These are phyloP conservation scores for Abrus precatorius DNA, from an alignment of 306 rosid species.

Conservation along the genomic window DNA sequence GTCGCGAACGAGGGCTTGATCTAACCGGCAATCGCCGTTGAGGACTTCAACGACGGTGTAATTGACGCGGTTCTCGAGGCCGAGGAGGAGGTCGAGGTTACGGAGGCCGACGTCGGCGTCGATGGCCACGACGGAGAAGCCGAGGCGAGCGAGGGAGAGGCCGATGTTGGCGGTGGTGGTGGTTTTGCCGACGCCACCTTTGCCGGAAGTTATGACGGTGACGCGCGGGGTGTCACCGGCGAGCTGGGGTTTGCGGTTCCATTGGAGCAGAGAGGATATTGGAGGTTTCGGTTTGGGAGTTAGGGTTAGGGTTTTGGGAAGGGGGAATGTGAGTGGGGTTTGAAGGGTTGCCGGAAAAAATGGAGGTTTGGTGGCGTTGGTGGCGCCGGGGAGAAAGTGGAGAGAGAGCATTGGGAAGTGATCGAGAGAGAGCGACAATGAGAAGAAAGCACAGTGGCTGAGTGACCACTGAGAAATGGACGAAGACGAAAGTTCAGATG, in stretches of 20 bases:
- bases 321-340: background rate
- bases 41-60: constrained; percentile 93
- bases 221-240: constrained; percentile 94
- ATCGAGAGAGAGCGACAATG: background rate
- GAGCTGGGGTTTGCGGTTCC: constrained; percentile 90
- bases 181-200: constrained; percentile 96
- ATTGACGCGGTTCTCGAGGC: constrained; percentile 96
- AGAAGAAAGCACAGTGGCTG: background rate
- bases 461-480: constrained; percentile 21
- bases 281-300: constrained; percentile 18
- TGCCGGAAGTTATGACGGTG: constrained; percentile 90
- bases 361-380: constrained; percentile 48
- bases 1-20: constrained; percentile 93
- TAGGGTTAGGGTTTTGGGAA: constrained; percentile 51
- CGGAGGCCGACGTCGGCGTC: constrained; percentile 98
- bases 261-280: constrained; percentile 70
- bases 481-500: too few relatives aligned
- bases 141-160: constrained; percentile 92
- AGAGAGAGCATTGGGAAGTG: constrained; percentile 60
- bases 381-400: constrained; percentile 51
- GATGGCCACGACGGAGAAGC: constrained; percentile 94
- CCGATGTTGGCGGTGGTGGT: constrained; percentile 96
- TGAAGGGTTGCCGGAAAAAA: constrained; percentile 31
- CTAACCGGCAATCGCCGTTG: constrained; percentile 95
- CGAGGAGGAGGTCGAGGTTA: constrained; percentile 95